phyloP scores from a whole-genome alignment of 192 early-diverging fungal species.

The Glomus cerebriforme region DNA sequence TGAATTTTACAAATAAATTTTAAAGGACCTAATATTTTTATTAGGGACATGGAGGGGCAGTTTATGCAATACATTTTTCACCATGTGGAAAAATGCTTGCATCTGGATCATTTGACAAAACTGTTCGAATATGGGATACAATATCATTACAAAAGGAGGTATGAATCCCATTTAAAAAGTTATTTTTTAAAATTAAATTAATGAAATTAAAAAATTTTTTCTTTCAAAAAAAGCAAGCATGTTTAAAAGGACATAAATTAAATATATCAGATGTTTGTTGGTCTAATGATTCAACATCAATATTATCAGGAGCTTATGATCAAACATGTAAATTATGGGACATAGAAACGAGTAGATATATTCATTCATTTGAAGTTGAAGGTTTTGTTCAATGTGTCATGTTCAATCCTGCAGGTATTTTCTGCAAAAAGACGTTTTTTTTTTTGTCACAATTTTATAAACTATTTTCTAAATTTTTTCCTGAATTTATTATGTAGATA shows the following conservation, averaged over 20 bases:
- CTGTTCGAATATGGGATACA: slow-evolving; percentile 88
- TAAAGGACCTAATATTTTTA: no score
- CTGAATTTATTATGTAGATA: slow-evolving; percentile 48
- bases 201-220: not conserved
- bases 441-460: not conserved
- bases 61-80: slow-evolving; percentile 90
- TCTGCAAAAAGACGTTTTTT: slow-evolving; percentile 29
- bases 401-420: slow-evolving; percentile 70
- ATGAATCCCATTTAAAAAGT: not conserved
- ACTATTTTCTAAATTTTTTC: not conserved
- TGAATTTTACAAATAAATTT: not conserved
- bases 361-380: slow-evolving; percentile 66
- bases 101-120: slow-evolving; percentile 94
- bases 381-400: slow-evolving; percentile 87
- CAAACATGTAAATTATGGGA: slow-evolving; percentile 84
- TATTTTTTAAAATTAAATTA: not conserved
- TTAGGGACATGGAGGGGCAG: slow-evolving; percentile 85
- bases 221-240: slow-evolving; percentile 48
- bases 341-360: slow-evolving; percentile 63
- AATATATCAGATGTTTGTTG: slow-evolving; percentile 82
- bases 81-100: slow-evolving; percentile 79
- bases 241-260: slow-evolving; percentile 73
- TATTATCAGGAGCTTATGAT: slow-evolving; percentile 80
- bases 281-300: slow-evolving; percentile 63
- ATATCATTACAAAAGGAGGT: slow-evolving; percentile 68